phyloP scores from a whole-genome alignment of 345 rosid species.

The Acer yangbiense region DNA sequence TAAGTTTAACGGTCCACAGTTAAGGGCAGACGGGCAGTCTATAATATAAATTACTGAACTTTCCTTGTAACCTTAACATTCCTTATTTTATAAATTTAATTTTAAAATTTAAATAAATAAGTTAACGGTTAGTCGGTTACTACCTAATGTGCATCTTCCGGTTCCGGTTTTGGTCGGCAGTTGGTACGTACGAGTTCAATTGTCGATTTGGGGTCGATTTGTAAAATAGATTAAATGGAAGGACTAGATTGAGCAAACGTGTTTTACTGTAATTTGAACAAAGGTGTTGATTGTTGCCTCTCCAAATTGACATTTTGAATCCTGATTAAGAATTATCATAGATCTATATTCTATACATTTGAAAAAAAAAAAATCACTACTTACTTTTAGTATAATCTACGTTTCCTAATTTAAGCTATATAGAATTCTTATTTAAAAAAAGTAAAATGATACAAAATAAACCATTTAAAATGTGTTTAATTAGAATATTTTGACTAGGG shows the following conservation, averaged over 20 bases:
- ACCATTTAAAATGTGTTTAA: not conserved
- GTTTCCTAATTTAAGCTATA: not conserved
- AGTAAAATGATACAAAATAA: too few relatives aligned
- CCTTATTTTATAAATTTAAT: not conserved
- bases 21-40: too few relatives aligned
- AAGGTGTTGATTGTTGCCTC: not conserved
- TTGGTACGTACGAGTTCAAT: not conserved
- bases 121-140: constrained; percentile 4
- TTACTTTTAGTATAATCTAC: not conserved
- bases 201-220: not conserved
- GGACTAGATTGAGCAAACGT: not conserved
- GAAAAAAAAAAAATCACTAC: too few relatives aligned
- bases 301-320: not conserved
- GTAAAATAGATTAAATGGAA: not conserved
- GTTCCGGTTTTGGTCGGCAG: not conserved
- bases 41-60: not conserved
- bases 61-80: not conserved
- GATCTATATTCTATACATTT: too few relatives aligned
- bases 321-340: not conserved
- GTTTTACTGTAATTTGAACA: not conserved
- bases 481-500: too few relatives aligned
- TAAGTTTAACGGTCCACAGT: not conserved
- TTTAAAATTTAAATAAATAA: constrained; percentile 9
- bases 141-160: not conserved
- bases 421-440: not conserved